Conservation (phyloP, 805 yeast genomes). For the Pichia eremophila region DNA sequence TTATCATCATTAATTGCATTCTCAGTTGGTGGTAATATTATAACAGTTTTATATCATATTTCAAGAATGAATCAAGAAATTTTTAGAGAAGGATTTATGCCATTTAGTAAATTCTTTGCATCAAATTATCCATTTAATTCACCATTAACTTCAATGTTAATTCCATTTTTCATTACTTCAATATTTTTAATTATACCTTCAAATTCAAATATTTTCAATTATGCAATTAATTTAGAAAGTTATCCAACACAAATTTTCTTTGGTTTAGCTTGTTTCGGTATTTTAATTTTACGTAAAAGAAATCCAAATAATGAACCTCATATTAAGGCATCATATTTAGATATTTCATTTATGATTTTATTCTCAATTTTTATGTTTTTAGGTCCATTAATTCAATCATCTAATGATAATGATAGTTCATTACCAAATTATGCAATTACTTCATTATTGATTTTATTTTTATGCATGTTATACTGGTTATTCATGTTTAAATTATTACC, state of each 20-base stretch:
- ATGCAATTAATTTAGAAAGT: conserved; percentile 42
- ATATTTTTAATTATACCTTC: conserved; percentile 34
- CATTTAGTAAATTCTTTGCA: conserved; percentile 40
- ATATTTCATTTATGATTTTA: conserved; percentile 36
- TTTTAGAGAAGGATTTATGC: conserved; percentile 46
- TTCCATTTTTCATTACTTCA: conserved; percentile 35
- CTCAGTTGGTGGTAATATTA: conserved; percentile 48
- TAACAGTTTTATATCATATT: conserved; percentile 44
- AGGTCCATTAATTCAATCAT: conserved; percentile 35
- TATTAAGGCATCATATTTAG: conserved; percentile 40
- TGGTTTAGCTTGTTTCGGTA: conserved; percentile 45
- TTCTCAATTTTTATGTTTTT: conserved; percentile 40
- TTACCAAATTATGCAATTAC: conserved; percentile 43
- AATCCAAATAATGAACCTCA: conserved; percentile 41
- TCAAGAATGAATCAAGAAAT: conserved; percentile 49
- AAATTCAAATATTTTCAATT: conserved; percentile 41
- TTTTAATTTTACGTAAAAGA: conserved; percentile 44
- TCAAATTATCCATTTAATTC: conserved; percentile 48
- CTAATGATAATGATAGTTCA: conserved; percentile 23
- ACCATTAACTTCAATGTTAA: conserved; percentile 36
- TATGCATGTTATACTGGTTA: conserved; percentile 48
- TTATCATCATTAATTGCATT: conserved; percentile 42
- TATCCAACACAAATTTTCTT: conserved; percentile 43
- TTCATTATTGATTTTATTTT: conserved; percentile 31
- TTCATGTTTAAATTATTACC: conserved; percentile 44